These are phyloP conservation scores for Artomyces pyxidatus DNA, from an alignment of 768 basidiomycete species.

Conservation along the genomic window DNA sequence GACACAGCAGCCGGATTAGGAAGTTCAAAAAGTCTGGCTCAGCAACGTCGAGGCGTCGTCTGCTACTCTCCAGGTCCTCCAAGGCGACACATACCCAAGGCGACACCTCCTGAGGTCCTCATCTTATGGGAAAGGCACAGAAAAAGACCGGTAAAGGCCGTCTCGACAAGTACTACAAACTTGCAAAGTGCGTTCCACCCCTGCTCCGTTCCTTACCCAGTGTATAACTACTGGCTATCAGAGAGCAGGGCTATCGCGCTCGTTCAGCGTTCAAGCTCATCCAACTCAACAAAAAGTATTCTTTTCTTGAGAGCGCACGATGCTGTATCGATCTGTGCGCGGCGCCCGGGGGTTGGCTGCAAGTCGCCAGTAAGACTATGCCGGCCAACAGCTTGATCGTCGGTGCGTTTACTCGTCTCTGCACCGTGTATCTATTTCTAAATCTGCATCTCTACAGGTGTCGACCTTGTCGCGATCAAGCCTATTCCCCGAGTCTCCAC, in stretches of 20 bases:
- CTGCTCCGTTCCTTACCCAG: slow-evolving; percentile 2
- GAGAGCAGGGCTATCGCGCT: slow-evolving; percentile 98
- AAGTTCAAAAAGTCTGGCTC: no score
- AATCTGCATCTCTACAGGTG: slow-evolving; percentile 43
- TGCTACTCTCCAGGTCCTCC: no score
- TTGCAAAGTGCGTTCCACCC: slow-evolving; percentile 59
- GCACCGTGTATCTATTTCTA: neutral
- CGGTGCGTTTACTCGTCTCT: slow-evolving; percentile 40
- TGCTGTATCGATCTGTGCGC: slow-evolving; percentile 98
- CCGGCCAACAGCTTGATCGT: slow-evolving; percentile 86
- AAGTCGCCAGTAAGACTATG: slow-evolving; percentile 98
- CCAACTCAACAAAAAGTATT: slow-evolving; percentile 96
- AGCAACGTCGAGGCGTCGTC: no score
- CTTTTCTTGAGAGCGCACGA: slow-evolving; percentile 79
- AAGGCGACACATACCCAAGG: no score
- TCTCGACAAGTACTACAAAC: slow-evolving; percentile 95
- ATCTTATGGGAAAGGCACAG: slow-evolving; percentile 40
- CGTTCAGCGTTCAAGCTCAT: slow-evolving; percentile 99
- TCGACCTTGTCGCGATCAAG: slow-evolving; percentile 94
- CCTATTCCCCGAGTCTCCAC: slow-evolving; percentile 90
- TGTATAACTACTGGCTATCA: slow-evolving; percentile 24
- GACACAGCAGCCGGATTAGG: no score
- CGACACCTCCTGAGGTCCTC: no score
- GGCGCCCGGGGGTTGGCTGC: slow-evolving; percentile 98
- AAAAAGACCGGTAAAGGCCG: slow-evolving; percentile 97